Evolutionary conservation across 2,329 filamentous ascomycete species (phyloP).

Genomic region (Hymenoscyphus albidus): DNA sequence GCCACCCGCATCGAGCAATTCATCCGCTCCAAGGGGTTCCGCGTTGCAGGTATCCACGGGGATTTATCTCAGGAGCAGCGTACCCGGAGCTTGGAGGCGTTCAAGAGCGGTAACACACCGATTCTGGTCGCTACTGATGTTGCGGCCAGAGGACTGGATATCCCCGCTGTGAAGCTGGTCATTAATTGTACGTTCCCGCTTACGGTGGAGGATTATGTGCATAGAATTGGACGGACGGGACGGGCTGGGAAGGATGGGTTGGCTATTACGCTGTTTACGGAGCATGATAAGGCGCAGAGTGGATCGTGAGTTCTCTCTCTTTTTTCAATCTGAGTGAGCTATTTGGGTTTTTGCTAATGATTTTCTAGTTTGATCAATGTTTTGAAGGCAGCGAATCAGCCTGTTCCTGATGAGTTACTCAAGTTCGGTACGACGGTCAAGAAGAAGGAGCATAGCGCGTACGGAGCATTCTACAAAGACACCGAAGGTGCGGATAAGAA

Average conservation of each 20-base stretch:
- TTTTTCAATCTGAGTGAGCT: conserved; percentile 2
- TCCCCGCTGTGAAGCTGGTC: conserved; percentile 90
- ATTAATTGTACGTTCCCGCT: conserved; percentile 79
- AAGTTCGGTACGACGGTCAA: conserved; percentile 98
- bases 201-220: conserved; percentile 95
- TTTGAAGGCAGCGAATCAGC: conserved; percentile 85
- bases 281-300: conserved; percentile 88
- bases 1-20: conserved; percentile 83
- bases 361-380: conserved; percentile 80
- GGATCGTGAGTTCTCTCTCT: conserved; percentile 63
- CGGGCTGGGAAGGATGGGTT: conserved; percentile 85
- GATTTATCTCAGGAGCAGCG: conserved; percentile 87
- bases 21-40: conserved; percentile 72
- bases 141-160: conserved; percentile 88
- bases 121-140: conserved; percentile 95
- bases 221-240: conserved; percentile 92
- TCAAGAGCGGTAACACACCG: conserved; percentile 79
- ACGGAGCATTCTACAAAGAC: conserved; percentile 94
- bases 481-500: conserved; percentile 69
- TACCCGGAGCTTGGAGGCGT: conserved; percentile 80
- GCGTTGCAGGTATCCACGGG: conserved; percentile 88
- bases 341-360: conserved; percentile 27
- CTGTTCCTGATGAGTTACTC: conserved; percentile 82
- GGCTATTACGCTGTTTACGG: conserved; percentile 91
- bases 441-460: conserved; percentile 95